Conservation (phyloP, 345 rosid species). For the Brassica juncea region DNA sequence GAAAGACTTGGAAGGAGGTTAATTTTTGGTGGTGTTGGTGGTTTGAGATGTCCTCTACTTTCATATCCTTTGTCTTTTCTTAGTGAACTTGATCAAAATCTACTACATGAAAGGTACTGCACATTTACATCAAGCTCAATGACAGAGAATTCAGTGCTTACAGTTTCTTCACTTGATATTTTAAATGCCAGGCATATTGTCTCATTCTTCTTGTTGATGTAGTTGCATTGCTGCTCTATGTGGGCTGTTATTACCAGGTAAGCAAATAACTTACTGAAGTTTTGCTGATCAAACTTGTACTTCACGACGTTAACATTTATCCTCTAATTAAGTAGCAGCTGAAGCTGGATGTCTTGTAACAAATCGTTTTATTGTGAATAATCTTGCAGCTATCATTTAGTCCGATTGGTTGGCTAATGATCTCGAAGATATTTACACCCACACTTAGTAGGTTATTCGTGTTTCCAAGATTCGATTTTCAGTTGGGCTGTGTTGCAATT, state of each 20-base stretch:
- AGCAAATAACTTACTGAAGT: conserved; percentile 1
- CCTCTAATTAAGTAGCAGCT: neutral
- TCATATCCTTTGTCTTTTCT: conserved; percentile 4
- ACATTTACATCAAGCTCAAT: no score
- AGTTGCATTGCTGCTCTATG: conserved; percentile 74
- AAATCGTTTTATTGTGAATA: conserved; percentile 3
- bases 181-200: conserved; percentile 50
- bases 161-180: neutral
- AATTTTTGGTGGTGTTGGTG: conserved; percentile 89
- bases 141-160: conserved; percentile 2
- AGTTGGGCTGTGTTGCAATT: no score
- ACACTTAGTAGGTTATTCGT: no score
- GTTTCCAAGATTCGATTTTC: no score
- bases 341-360: neutral
- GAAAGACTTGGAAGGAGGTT: conserved; percentile 95
- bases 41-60: conserved; percentile 55
- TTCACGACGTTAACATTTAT: neutral
- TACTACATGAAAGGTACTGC: neutral
- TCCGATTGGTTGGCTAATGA: no score
- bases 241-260: conserved; percentile 97
- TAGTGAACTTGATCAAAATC: conserved; percentile 5
- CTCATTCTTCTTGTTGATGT: conserved; percentile 87
- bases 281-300: conserved; percentile 19
- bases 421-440: no score
- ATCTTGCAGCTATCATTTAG: conserved; percentile 34